These are phyloP conservation scores for Pelagomonas calceolata DNA, from an alignment of 108 stramenopile genomes.

Conservation along the genomic window DNA sequence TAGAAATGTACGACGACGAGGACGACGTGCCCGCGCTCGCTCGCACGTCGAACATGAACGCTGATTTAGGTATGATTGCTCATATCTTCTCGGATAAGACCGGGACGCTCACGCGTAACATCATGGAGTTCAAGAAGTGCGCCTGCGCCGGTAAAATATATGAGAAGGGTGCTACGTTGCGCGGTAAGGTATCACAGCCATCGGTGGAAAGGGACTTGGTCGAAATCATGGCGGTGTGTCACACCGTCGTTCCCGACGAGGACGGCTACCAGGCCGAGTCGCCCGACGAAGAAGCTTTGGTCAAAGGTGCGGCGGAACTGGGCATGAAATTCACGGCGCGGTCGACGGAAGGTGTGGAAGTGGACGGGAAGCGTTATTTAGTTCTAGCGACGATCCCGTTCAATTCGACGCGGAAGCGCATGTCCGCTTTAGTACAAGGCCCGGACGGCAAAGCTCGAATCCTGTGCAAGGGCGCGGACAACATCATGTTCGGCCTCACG, in stretches of 20 bases:
- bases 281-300: conserved; percentile 45
- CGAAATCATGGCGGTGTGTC: conserved; percentile 58
- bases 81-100: conserved; percentile 68
- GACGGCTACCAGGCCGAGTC: conserved; percentile 47
- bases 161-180: conserved; percentile 28
- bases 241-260: conserved; percentile 24
- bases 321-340: conserved; percentile 3
- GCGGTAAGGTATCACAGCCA: too few species aligned
- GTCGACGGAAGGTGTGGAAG: conserved; percentile 1
- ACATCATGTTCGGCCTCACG: conserved; percentile 24
- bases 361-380: neutral
- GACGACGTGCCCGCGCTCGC: conserved; percentile 42
- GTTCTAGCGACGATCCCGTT: conserved; percentile 16
- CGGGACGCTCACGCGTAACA: conserved; percentile 92
- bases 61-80: conserved; percentile 40
- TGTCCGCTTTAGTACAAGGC: conserved; percentile 36
- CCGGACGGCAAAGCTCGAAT: conserved; percentile 18
- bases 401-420: conserved; percentile 43
- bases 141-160: conserved; percentile 72
- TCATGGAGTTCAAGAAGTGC: conserved; percentile 93
- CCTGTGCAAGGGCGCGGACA: conserved; percentile 46
- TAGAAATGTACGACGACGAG: conserved; percentile 39
- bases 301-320: conserved; percentile 24
- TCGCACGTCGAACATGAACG: conserved; percentile 35
- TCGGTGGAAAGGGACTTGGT: conserved; percentile 10